phyloP scores from a whole-genome alignment of 495 filamentous ascomycete species.

The Aspergillus biplanus region DNA sequence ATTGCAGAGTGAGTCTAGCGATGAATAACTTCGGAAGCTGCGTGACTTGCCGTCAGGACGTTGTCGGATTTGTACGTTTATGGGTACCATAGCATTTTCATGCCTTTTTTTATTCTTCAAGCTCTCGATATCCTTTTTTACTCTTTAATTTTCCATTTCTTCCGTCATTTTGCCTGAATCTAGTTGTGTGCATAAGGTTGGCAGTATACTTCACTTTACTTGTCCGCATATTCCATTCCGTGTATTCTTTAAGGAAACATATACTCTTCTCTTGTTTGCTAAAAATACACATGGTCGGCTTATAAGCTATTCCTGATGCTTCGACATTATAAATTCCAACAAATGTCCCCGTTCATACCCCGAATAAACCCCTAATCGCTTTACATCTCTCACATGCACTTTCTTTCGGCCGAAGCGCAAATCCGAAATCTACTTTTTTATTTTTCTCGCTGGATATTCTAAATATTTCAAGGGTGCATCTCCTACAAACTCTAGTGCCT shows the following conservation, averaged over 20 bases:
- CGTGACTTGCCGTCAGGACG: conserved; percentile 87
- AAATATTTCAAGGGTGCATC: too few relatives aligned
- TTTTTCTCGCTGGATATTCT: too few relatives aligned
- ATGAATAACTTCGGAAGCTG: conserved; percentile 97
- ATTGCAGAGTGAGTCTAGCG: conserved; percentile 88
- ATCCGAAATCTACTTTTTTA: too few relatives aligned
- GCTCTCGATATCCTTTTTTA: background rate
- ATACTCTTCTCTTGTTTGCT: background rate
- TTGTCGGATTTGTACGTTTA: conserved; percentile 83
- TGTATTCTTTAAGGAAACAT: background rate
- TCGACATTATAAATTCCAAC: background rate
- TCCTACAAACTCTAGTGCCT: too few relatives aligned
- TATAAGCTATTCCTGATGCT: too few relatives aligned
- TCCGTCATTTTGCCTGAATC: conserved; percentile 4
- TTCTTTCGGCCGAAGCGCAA: too few relatives aligned
- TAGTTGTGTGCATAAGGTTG: conserved; percentile 8
- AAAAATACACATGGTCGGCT: too few relatives aligned
- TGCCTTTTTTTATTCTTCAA: conserved; percentile 5
- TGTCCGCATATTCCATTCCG: background rate
- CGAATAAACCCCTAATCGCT: too few relatives aligned
- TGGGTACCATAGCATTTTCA: conserved; percentile 72
- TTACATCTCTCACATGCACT: too few relatives aligned
- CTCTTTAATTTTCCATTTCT: conserved; percentile 13
- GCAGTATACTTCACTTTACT: background rate
- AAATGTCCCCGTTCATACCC: background rate